Evolutionary conservation across 345 rosid genomes (phyloP).

Genomic region (Populus alba): DNA sequence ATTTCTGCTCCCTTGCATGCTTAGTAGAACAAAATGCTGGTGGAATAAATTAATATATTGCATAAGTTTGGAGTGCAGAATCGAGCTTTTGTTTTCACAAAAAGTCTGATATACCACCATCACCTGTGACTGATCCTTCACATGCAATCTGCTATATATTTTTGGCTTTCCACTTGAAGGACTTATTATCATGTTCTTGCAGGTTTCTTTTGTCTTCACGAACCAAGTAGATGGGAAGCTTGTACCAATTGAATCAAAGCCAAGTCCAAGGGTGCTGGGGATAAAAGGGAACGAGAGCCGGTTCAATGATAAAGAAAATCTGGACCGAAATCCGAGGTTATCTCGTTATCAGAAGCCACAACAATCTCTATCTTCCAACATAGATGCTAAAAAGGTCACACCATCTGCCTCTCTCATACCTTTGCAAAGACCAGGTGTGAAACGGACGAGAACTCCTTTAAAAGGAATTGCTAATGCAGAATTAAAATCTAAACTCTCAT

Average conservation of each 20-base stretch:
- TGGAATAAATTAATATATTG: background rate
- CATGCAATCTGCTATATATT: background rate
- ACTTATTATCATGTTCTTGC: slow-evolving; percentile 22
- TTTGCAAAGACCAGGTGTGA: slow-evolving; percentile 26
- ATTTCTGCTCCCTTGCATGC: background rate
- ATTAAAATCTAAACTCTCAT: slow-evolving; percentile 16
- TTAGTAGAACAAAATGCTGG: background rate
- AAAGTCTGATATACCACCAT: background rate
- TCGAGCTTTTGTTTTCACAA: background rate
- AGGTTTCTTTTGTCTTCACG: slow-evolving; percentile 86
- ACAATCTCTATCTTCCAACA: slow-evolving; percentile 25
- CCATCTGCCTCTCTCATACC: slow-evolving; percentile 29
- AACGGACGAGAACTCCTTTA: slow-evolving; percentile 31
- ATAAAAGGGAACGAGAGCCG: slow-evolving; percentile 17
- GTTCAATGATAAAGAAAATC: slow-evolving; percentile 26
- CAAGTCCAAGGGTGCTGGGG: slow-evolving; percentile 32
- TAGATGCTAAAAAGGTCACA: slow-evolving; percentile 21
- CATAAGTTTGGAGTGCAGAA: background rate
- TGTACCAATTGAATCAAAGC: slow-evolving; percentile 65
- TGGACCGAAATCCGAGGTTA: slow-evolving; percentile 28
- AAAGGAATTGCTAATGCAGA: slow-evolving; percentile 16
- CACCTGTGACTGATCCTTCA: background rate
- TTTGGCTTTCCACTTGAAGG: background rate
- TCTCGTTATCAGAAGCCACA: slow-evolving; percentile 37
- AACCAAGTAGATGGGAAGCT: slow-evolving; percentile 96